phyloP scores from a whole-genome alignment of 2,329 filamentous ascomycete species.

The Phaeophleospora eucalypticola region DNA sequence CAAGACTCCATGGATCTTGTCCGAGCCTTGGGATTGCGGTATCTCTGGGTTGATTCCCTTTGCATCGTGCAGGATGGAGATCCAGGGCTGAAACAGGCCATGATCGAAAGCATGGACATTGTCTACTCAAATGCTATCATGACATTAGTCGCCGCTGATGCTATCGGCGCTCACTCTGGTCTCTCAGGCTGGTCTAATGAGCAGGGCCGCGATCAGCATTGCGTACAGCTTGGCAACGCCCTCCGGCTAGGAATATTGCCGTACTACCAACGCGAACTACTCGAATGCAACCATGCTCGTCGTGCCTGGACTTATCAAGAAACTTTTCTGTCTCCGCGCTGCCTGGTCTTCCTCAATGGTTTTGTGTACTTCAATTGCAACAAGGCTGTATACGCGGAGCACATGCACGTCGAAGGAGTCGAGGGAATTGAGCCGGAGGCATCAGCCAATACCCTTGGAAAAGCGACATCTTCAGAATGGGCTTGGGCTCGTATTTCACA shows the following conservation, averaged over 20 bases:
- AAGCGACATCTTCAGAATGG: no score
- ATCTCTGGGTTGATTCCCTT: constrained; percentile 7
- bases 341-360: constrained; percentile 2
- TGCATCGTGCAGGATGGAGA: constrained; percentile 7
- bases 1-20: constrained; percentile 1
- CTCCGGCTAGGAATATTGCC: neutral
- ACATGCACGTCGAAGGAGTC: neutral
- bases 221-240: neutral
- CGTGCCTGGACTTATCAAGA: constrained; percentile 3
- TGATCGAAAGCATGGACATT: constrained; percentile 1
- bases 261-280: neutral
- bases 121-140: constrained; percentile 1
- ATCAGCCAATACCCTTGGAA: neutral
- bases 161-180: neutral
- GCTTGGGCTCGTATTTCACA: no score
- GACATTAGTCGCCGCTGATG: neutral
- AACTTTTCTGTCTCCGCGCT: neutral
- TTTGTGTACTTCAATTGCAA: constrained; percentile 1
- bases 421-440: neutral
- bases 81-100: neutral
- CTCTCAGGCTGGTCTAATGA: constrained; percentile 1
- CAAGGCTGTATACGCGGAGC: neutral
- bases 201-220: neutral
- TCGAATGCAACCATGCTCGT: neutral
- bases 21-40: constrained; percentile 1